These are phyloP conservation scores for Neophaeococcomyces aloes DNA, from an alignment of 2,329 filamentous ascomycete species.

Conservation along the genomic window DNA sequence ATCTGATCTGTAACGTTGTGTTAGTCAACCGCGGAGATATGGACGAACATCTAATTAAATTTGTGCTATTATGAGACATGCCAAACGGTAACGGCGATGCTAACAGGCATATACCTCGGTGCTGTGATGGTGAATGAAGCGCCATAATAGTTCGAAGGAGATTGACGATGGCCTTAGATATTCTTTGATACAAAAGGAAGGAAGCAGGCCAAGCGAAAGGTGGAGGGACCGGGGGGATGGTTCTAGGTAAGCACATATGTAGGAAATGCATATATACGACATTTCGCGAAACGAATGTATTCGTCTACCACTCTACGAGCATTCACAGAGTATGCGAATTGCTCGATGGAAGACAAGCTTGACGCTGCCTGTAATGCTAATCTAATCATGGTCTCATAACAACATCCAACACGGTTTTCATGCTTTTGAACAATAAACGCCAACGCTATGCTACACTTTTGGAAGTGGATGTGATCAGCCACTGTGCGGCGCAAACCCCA, in stretches of 20 bases:
- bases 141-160: neutral
- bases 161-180: neutral
- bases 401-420: neutral
- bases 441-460: slow-evolving; percentile 7
- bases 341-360: too few species aligned
- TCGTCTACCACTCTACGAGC: too few species aligned
- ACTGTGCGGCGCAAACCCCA: slow-evolving; percentile 44
- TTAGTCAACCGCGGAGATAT: neutral
- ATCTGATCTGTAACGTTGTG: neutral
- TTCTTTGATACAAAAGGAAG: neutral
- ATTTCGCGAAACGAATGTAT: too few species aligned
- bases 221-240: too few species aligned
- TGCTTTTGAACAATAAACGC: neutral
- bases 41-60: neutral
- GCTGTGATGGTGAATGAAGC: neutral
- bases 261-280: too few species aligned
- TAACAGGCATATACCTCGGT: neutral
- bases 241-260: too few species aligned
- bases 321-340: too few species aligned
- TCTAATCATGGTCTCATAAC: neutral
- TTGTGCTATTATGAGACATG: neutral
- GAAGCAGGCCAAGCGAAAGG: too few species aligned
- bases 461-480: slow-evolving; percentile 8
- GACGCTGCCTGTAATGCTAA: too few species aligned
- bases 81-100: neutral